Base-by-base conservation (phyloP, 2,329 filamentous ascomycete genomes). In the Bipolaris zeicola region DNA sequence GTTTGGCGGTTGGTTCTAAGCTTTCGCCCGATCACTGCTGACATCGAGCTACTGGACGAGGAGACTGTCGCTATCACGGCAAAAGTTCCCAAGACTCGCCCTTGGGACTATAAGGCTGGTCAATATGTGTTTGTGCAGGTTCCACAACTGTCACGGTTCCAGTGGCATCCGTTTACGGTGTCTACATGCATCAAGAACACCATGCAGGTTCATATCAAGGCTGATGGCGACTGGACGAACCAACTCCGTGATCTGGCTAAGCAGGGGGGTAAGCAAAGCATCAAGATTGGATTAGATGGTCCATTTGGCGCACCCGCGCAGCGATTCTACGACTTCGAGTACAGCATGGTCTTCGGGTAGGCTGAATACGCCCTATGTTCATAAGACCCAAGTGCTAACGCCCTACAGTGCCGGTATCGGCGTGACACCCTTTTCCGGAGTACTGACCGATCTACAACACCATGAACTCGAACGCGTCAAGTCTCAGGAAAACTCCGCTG, bases 91-190 rank as follows among this genome's bases (percentile, higher is more conserved):
- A 77, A 75, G 24, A 76, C 79, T 50, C 73, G 80, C 1, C 71
- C 82, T 3, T 85, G 81, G 82, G 77, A 76, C 37, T 85, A 85
- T 64, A 78, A 80, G 50, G 83, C 83, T n/a, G 83, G 83, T 0
- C 83, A 85, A 64, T 85, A 85, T 55, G 78, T 86, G 13, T 81
- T 86, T 43, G 72, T 86, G 0, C 83, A 85, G 60, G 81, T 86
- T 0, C 84, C 83, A 0, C 59, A 74, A 28, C 68, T 86, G 20
- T 84, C 82, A 36, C 72, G 77, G 47, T 86, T 83, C 55, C 83
- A 86, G 62, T 86, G 83, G 83, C 83, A 86, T 53, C 84, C 83
- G 0, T 86, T 86, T 61, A 86, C 84, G 0, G 81, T 86, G 0
- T 85, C 84, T 0, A 80, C 81, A 2, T 86, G 83, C 60, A 77